Base-by-base conservation (phyloP, 176 grass and related monocot genomes). In the Bothriochloa decipiens region DNA sequence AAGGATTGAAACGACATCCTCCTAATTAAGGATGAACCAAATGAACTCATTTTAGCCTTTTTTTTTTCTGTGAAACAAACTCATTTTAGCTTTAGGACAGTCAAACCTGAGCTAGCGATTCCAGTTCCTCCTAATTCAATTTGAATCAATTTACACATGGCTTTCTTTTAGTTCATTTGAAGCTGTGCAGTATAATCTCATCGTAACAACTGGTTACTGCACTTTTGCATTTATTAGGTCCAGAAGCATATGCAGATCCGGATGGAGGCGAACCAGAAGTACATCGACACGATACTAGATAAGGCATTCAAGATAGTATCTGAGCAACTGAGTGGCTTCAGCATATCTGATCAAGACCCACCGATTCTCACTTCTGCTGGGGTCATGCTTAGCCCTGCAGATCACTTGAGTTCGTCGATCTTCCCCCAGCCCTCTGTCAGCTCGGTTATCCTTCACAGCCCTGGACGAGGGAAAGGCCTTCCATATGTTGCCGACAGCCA, bases 241-340 rank as follows among this genome's bases (percentile, higher is more conserved):
- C 91, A 96, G 78, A 96, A 91, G 84, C 94, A 91, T 53, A 87
- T 96, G 63, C 94, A 93, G 72, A 93, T 96, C 39, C 68, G 94
- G 85, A 91, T 85, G 68, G 94, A 89, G 66, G 91, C 88, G 8
- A 88, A 93, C 61, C 80, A 89, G 35, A 96, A 92, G 62, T 96
- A 96, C 84, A 91, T 93, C 0, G 81, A 96, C 60, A 75, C 94
- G 20, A 83, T 96, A 81, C 78, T 96, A 26, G 89, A 92, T 36
- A 91, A 91, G 87, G 94, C 94, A 69, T 89, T 75, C 45, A 93
- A 87, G 74, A 77, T 96, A 42, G 94, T 91, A 40, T 92, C 91
- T 15, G 88, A 96, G 73, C 94, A 96, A 84, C 86, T 96, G 25
- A 84, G 49, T 65, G 81, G 69, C 50, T 77, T 96, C 84, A 87